These are phyloP conservation scores for Limnomonas spitsbergensis DNA, from an alignment of 139 green algal genomes.

Conservation along the genomic window DNA sequence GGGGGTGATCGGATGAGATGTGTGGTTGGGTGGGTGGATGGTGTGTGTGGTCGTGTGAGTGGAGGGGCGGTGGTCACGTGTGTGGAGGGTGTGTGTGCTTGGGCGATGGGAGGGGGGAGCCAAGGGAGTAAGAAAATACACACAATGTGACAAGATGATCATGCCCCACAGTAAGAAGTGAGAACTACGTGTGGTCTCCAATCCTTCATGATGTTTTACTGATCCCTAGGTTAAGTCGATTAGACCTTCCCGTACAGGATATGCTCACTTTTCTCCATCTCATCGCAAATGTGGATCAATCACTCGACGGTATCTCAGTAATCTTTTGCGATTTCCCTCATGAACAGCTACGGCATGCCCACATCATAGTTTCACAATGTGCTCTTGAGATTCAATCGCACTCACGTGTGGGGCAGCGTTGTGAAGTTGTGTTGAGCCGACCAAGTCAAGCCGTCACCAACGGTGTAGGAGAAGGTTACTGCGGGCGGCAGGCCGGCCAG, in stretches of 20 bases:
- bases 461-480: not conserved
- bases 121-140: too few relatives aligned
- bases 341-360: too few relatives aligned
- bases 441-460: not conserved
- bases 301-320: too few relatives aligned
- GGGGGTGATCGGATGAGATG: too few relatives aligned
- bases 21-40: too few relatives aligned
- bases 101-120: too few relatives aligned
- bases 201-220: not conserved
- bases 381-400: not conserved
- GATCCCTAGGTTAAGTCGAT: not conserved
- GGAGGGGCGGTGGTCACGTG: not conserved
- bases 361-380: too few relatives aligned
- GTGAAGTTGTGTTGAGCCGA: not conserved
- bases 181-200: not conserved
- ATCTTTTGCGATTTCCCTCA: too few relatives aligned
- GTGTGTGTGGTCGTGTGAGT: too few relatives aligned
- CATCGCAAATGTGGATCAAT: not conserved
- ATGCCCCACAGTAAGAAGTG: not conserved
- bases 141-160: conserved; percentile 2
- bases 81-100: not conserved
- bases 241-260: not conserved
- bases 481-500: conserved; percentile 13
- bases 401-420: not conserved
- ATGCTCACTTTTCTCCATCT: not conserved